These are phyloP conservation scores for Danielia oregonensis DNA, from an alignment of 805 yeast genomes.

Conservation along the genomic window DNA sequence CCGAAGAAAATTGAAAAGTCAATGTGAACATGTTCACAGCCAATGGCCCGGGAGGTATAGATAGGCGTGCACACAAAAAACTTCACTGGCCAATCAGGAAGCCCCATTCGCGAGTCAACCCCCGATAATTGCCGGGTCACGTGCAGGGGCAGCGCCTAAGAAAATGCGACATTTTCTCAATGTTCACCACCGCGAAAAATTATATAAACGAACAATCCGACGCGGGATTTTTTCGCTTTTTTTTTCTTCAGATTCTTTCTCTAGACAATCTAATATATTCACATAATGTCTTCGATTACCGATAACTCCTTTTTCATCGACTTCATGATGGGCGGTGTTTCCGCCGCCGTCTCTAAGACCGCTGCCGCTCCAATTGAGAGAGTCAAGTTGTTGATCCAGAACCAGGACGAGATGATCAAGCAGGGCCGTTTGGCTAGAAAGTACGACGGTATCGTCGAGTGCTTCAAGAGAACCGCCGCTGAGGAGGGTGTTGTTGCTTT, in stretches of 20 bases:
- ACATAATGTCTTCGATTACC: constrained; percentile 12
- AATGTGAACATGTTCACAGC: too few relatives aligned
- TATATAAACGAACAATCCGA: constrained; percentile 17
- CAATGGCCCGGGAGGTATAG: too few relatives aligned
- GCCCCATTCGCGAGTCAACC: not conserved
- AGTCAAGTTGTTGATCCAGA: constrained; percentile 93
- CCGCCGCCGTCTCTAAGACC: constrained; percentile 98
- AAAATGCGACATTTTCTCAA: constrained; percentile 12
- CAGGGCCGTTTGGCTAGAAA: constrained; percentile 88
- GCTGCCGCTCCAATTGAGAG: constrained; percentile 98
- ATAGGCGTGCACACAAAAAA: too few relatives aligned
- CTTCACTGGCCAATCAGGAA: too few relatives aligned
- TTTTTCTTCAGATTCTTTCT: constrained; percentile 13
- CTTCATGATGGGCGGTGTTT: constrained; percentile 97
- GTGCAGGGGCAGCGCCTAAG: constrained; percentile 12
- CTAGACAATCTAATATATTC: constrained; percentile 7
- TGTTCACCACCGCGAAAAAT: constrained; percentile 11
- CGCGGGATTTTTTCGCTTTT: constrained; percentile 7
- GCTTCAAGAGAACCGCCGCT: constrained; percentile 92
- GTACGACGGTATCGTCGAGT: constrained; percentile 88
- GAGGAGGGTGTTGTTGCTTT: constrained; percentile 89
- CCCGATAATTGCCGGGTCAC: constrained; percentile 19
- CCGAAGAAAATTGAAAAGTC: too few relatives aligned
- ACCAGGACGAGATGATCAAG: constrained; percentile 97
- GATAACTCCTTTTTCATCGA: constrained; percentile 34